Evolutionary conservation across 2,329 filamentous ascomycete genomes (phyloP), one percentile per base, ranked within the genome.

Genomic region (Claviceps capensis): DNA sequence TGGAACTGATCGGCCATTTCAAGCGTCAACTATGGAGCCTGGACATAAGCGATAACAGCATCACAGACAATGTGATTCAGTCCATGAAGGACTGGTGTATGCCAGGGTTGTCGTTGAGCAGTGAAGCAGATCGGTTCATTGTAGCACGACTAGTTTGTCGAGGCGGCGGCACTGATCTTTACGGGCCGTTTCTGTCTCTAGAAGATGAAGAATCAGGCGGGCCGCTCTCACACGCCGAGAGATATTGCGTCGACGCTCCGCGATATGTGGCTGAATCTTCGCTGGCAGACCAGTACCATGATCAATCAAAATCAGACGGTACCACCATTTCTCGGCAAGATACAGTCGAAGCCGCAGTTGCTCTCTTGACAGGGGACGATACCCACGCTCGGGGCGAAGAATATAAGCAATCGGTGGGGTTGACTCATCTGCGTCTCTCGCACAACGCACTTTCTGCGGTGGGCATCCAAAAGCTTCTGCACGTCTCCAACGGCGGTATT

Each of bases 351-450:
- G 56, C 51, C 6, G 59, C 60, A 4, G 54, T 55, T 19, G 55
- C 59, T 6, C 55, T 66, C 5, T 58, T 58, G 11, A 36, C 45
- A 26, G 47, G 36, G 16, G 60, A 59, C 13, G 49, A 53, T 30
- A 57, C 52, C 7, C 52, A 48, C n/a, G 47, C n/a, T 4, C 16
- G 47, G n/a, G 13, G 38, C 13, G 44, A 60, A 5, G 56, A 53
- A 23, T 62, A 60, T 22, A 57, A 57, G 23, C 47, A 43, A 17
- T 54, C 59, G 14, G 16, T 23, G 3, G 66, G 66, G 2, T 59
- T 82, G 46, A 80, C 79, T 0, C 79, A 82, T 56, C 62, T 83
- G 16, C 70, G 73, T 48, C 55, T 83, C 11, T 76, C 75, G 30
- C 65, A 66, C 37, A 82, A 78, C 52, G 58, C 59, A 1, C 60